A percentile compares a stretch with the other conserved stretches of the same genome.
phyloP scores from a whole-genome alignment of 1,139 yeast genomes.

The Zygoascus hellenicus region DNA sequence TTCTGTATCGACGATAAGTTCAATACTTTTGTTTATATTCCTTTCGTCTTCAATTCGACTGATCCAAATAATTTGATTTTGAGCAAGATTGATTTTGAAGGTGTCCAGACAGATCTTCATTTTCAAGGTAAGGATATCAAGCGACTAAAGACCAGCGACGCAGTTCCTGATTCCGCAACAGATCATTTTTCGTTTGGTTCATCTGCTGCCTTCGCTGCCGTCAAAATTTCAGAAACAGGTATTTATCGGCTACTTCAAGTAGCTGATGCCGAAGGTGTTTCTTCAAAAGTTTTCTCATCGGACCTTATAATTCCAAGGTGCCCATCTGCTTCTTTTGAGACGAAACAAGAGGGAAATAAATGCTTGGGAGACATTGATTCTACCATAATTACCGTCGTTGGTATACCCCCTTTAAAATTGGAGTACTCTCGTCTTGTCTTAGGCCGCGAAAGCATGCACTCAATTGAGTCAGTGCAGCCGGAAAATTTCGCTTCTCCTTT shows the following conservation, averaged over 20 bases:
- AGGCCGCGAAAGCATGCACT: conserved; percentile 37
- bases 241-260: conserved; percentile 63
- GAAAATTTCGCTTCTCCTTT: conserved; percentile 41
- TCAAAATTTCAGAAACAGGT: conserved; percentile 48
- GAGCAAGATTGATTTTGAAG: conserved; percentile 53
- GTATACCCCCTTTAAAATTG: conserved; percentile 71
- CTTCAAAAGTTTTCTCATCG: conserved; percentile 58
- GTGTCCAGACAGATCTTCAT: conserved; percentile 45
- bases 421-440: conserved; percentile 56
- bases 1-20: conserved; percentile 52
- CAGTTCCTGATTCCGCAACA: too few species aligned
- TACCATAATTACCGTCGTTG: conserved; percentile 53
- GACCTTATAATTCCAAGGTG: conserved; percentile 68
- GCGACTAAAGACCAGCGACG: conserved; percentile 27
- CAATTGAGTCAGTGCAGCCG: conserved; percentile 46
- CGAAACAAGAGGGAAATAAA: conserved; percentile 36
- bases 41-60: conserved; percentile 78
- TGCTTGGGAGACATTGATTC: conserved; percentile 60
- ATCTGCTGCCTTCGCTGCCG: conserved; percentile 1
- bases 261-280: conserved; percentile 56
- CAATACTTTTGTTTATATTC: conserved; percentile 41
- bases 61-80: conserved; percentile 66
- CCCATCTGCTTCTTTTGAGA: conserved; percentile 56
- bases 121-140: conserved; percentile 53
- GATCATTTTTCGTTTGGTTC: too few species aligned